Conservation (phyloP, 805 yeast species). For the Lipomyces sp. region DNA sequence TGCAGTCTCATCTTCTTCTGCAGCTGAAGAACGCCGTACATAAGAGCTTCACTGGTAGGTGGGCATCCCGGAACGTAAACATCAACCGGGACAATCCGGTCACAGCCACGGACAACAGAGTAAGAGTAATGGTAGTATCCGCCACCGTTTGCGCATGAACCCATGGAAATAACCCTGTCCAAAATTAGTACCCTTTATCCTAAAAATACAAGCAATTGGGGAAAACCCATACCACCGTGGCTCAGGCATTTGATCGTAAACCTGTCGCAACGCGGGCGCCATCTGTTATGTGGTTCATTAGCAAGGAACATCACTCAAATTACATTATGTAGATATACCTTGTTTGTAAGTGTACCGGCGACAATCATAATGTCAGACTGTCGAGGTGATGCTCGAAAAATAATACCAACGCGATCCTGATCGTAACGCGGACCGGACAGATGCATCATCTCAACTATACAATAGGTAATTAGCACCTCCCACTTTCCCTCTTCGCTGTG, state of each 20-base stretch:
- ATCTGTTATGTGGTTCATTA: slow-evolving; percentile 40
- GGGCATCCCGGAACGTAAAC: slow-evolving; percentile 93
- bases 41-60: slow-evolving; percentile 84
- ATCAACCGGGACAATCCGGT: slow-evolving; percentile 83
- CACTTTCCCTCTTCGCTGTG: not conserved
- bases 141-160: slow-evolving; percentile 91
- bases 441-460: slow-evolving; percentile 83
- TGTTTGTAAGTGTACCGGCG: slow-evolving; percentile 86
- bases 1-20: slow-evolving; percentile 87
- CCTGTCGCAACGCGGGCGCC: slow-evolving; percentile 93
- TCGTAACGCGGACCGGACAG: slow-evolving; percentile 87
- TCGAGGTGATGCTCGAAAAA: slow-evolving; percentile 91
- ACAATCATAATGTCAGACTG: slow-evolving; percentile 90
- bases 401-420: slow-evolving; percentile 87
- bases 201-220: not conserved
- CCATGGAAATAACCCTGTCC: slow-evolving; percentile 77
- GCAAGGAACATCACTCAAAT: not conserved
- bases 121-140: slow-evolving; percentile 89
- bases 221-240: slow-evolving; percentile 57
- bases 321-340: slow-evolving; percentile 33
- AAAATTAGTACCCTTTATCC: not conserved
- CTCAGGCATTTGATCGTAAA: slow-evolving; percentile 90
- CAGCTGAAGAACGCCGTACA: slow-evolving; percentile 85
- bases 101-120: slow-evolving; percentile 87
- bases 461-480: not conserved